Evolutionary conservation across 1,139 yeast genomes (phyloP).

Genomic region (Pneumocystis jirovecii): DNA sequence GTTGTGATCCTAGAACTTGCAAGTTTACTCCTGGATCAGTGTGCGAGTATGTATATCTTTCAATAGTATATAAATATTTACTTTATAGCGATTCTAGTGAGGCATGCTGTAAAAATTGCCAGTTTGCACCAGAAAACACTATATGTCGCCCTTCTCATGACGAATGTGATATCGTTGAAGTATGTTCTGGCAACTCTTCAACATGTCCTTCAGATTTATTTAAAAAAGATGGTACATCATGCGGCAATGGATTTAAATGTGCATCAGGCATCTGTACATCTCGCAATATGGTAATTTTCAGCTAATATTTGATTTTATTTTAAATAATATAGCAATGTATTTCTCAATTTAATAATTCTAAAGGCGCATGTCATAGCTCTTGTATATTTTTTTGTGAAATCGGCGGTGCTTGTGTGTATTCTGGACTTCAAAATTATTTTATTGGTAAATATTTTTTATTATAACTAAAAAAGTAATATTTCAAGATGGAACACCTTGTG

Average conservation of each 20-base stretch:
- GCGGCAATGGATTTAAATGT: conserved; percentile 21
- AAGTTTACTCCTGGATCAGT: conserved; percentile 23
- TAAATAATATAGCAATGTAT: conserved; percentile 16
- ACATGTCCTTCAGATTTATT: conserved; percentile 23
- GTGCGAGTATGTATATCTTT: conserved; percentile 20
- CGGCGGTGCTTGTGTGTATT: conserved; percentile 15
- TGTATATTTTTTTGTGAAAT: conserved; percentile 18
- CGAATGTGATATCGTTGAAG: conserved; percentile 26
- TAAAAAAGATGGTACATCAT: conserved; percentile 22
- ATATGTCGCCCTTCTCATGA: conserved; percentile 26
- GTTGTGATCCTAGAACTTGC: conserved; percentile 28
- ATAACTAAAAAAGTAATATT: conserved; percentile 22
- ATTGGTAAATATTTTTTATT: not conserved
- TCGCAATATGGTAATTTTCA: conserved; percentile 18
- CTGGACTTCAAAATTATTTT: not conserved
- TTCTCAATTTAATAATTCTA: conserved; percentile 12
- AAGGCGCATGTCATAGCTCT: conserved; percentile 17
- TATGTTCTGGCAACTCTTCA: conserved; percentile 26
- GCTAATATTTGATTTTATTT: conserved; percentile 8
- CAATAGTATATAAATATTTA: not conserved
- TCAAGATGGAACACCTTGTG: conserved; percentile 28
- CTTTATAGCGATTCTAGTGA: conserved; percentile 21
- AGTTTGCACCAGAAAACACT: conserved; percentile 21
- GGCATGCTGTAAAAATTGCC: conserved; percentile 25
- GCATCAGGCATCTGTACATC: conserved; percentile 29